Conservation (phyloP, 2,329 filamentous ascomycete species). For the Fusarium albidum region DNA sequence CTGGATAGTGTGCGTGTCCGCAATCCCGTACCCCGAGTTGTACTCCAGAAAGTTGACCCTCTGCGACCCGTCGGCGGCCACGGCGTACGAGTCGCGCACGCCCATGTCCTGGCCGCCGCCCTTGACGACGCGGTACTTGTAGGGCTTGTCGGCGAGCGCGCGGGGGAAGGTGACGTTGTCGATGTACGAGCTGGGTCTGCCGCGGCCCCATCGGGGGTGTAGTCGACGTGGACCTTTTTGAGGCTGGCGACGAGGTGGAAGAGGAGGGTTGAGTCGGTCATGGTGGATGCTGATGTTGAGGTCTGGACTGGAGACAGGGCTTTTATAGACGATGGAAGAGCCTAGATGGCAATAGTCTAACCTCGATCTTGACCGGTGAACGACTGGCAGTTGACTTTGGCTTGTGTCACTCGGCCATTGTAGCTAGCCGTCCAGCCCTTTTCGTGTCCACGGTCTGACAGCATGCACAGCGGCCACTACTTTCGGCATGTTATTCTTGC, state of each 20-base stretch:
- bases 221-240: slow-evolving; percentile 11
- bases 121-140: slow-evolving; percentile 20
- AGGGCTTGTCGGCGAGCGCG: slow-evolving; percentile 13
- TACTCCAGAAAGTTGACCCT: slow-evolving; percentile 23
- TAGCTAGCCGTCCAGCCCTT: too few relatives aligned
- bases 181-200: slow-evolving; percentile 17
- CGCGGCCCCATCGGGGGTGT: slow-evolving; percentile 21
- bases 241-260: neutral
- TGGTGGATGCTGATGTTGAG: neutral
- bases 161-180: slow-evolving; percentile 19
- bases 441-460: too few relatives aligned
- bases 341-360: too few relatives aligned
- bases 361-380: too few relatives aligned
- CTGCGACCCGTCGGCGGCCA: slow-evolving; percentile 7
- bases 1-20: slow-evolving; percentile 13
- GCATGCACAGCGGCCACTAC: too few relatives aligned
- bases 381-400: too few relatives aligned
- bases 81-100: slow-evolving; percentile 3
- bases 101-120: slow-evolving; percentile 8
- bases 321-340: too few relatives aligned
- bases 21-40: slow-evolving; percentile 15
- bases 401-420: too few relatives aligned
- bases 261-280: slow-evolving; percentile 1
- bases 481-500: too few relatives aligned
- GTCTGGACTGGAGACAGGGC: neutral